These are phyloP conservation scores for Neurospora sp. DNA, from an alignment of 495 filamentous ascomycete species.

Conservation along the genomic window DNA sequence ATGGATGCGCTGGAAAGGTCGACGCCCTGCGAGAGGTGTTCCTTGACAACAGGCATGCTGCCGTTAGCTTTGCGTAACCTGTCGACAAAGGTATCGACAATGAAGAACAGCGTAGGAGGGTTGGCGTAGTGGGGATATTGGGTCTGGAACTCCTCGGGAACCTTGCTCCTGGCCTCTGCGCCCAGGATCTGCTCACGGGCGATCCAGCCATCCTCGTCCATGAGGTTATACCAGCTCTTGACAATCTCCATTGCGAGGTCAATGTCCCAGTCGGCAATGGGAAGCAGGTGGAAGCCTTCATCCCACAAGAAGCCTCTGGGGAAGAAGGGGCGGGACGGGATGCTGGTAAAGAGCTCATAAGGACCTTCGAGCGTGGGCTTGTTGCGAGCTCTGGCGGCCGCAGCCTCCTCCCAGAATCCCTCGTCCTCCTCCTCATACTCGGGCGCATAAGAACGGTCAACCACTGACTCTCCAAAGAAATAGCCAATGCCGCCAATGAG, in stretches of 20 bases:
- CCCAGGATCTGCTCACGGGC: constrained; percentile 93
- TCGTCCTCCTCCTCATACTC: constrained; percentile 96
- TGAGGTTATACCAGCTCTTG: constrained; percentile 88
- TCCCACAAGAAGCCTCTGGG: constrained; percentile 96
- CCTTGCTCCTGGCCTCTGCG: constrained; percentile 88
- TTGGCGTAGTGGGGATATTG: constrained; percentile 99
- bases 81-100: constrained; percentile 71
- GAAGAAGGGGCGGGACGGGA: constrained; percentile 93
- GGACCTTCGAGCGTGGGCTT: constrained; percentile 67
- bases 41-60: constrained; percentile 17
- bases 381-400: constrained; percentile 53
- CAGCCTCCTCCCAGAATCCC: constrained; percentile 91
- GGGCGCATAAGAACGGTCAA: constrained; percentile 79
- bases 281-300: constrained; percentile 92
- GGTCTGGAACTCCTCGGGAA: constrained; percentile 86
- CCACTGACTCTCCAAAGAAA: constrained; percentile 77
- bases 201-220: constrained; percentile 98
- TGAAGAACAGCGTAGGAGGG: constrained; percentile 91
- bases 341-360: constrained; percentile 81
- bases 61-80: constrained; percentile 46
- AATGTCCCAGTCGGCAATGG: constrained; percentile 85
- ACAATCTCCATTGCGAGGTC: constrained; percentile 88
- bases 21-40: constrained; percentile 24
- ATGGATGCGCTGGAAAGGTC: constrained; percentile 48
- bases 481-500: constrained; percentile 91